A percentile compares a stretch with the other conserved stretches of the same genome.
Conservation (phyloP, 1,139 yeast species). For the Blastobotrys malaysiensis region DNA sequence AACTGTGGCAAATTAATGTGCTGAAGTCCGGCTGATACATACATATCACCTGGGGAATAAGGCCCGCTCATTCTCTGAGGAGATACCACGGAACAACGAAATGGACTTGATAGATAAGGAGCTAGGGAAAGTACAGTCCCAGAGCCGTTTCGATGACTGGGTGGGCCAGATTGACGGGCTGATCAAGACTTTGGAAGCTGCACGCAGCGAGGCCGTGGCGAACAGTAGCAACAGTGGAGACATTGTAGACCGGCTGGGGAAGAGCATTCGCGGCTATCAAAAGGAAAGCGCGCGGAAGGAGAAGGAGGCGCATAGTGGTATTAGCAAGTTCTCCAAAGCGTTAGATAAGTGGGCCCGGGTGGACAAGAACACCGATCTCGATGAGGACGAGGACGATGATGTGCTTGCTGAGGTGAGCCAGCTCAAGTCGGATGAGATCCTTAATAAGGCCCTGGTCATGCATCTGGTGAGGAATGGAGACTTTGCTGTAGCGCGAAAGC, state of each 20-base stretch:
- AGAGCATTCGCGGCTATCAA: constrained; percentile 6
- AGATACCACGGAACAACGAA: neutral
- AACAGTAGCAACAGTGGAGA: constrained; percentile 1
- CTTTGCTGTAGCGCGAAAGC: constrained; percentile 34
- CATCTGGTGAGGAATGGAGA: constrained; percentile 43
- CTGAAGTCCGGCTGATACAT: neutral
- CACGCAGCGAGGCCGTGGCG: constrained; percentile 18
- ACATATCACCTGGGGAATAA: neutral
- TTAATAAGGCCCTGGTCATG: constrained; percentile 40
- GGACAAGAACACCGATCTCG: constrained; percentile 12
- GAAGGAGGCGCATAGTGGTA: constrained; percentile 29
- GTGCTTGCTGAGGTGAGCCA: neutral
- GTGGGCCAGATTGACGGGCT: constrained; percentile 31
- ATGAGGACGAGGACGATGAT: constrained; percentile 11
- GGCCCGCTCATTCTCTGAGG: neutral
- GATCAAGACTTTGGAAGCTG: constrained; percentile 25
- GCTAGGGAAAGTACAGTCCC: constrained; percentile 22
- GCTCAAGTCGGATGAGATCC: constrained; percentile 12
- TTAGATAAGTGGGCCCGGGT: constrained; percentile 27
- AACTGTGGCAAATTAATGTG: neutral
- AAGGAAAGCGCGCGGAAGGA: constrained; percentile 23
- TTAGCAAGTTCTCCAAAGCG: constrained; percentile 33
- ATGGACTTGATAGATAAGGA: constrained; percentile 32
- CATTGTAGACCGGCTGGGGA: constrained; percentile 6
- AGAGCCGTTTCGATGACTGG: constrained; percentile 26